These are phyloP conservation scores for Neoconidiobolus thromboides DNA, from an alignment of 371 early-diverging fungal genomes.

Conservation along the genomic window DNA sequence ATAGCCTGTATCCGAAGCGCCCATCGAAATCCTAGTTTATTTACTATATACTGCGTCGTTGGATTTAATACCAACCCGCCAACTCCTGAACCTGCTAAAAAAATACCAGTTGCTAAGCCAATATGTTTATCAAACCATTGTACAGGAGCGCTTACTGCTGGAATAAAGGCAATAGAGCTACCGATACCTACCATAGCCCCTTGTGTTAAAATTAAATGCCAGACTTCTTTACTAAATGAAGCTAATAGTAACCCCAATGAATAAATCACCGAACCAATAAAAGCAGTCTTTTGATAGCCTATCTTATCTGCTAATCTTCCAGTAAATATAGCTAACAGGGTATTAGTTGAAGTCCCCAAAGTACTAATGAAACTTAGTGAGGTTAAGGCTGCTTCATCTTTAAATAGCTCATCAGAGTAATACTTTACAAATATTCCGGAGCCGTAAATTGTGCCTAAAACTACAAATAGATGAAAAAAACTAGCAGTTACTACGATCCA, in stretches of 20 bases:
- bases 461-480: slow-evolving; percentile 14
- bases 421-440: not conserved
- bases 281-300: slow-evolving; percentile 19
- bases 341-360: slow-evolving; percentile 16
- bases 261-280: slow-evolving; percentile 15
- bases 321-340: slow-evolving; percentile 18
- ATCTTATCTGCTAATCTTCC: slow-evolving; percentile 18
- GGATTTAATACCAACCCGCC: slow-evolving; percentile 56
- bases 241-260: slow-evolving; percentile 19
- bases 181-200: slow-evolving; percentile 29
- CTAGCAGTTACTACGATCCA: slow-evolving; percentile 9
- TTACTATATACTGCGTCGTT: slow-evolving; percentile 32
- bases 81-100: slow-evolving; percentile 53
- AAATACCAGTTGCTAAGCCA: slow-evolving; percentile 52
- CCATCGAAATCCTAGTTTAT: slow-evolving; percentile 32
- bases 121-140: slow-evolving; percentile 55
- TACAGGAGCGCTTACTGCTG: slow-evolving; percentile 32
- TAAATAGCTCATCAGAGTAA: not conserved
- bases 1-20: slow-evolving; percentile 40
- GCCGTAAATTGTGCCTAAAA: slow-evolving; percentile 13
- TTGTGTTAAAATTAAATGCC: slow-evolving; percentile 31
- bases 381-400: slow-evolving; percentile 10
- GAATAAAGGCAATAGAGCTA: slow-evolving; percentile 29
- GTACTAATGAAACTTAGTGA: slow-evolving; percentile 26
- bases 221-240: slow-evolving; percentile 10